Conservation (phyloP, 2,329 filamentous ascomycete genomes). For the Colletotrichum sp. region DNA sequence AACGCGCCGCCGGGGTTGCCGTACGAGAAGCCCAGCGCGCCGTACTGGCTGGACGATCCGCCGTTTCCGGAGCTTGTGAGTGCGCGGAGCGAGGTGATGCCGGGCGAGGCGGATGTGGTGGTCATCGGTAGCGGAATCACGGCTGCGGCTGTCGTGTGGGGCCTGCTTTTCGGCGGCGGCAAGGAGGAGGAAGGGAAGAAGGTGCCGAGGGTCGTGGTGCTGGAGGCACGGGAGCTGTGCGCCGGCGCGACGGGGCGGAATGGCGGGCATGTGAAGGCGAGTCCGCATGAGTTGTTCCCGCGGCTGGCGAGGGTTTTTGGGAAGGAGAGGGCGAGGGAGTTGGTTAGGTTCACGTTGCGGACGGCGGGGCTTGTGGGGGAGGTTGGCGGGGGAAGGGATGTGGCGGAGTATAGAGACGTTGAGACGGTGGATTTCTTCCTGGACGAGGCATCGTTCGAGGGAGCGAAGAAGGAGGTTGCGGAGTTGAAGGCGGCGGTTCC, state of each 20-base stretch:
- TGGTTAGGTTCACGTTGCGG: constrained; percentile 48
- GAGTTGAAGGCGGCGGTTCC: constrained; percentile 42
- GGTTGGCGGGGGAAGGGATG: constrained; percentile 39
- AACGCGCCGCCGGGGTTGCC: constrained; percentile 44
- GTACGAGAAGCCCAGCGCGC: constrained; percentile 41
- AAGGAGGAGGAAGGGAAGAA: too few species aligned
- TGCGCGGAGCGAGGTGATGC: constrained; percentile 36
- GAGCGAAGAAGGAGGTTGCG: constrained; percentile 34
- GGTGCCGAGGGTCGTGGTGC: constrained; percentile 41
- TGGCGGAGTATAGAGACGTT: constrained; percentile 47
- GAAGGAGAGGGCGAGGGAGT: constrained; percentile 38
- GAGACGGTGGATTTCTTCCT: constrained; percentile 53
- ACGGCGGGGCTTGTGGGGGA: constrained; percentile 44
- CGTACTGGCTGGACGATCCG: constrained; percentile 53
- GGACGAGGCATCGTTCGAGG: constrained; percentile 38
- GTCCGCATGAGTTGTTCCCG: constrained; percentile 47
- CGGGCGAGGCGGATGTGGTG: constrained; percentile 48
- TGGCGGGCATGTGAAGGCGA: constrained; percentile 55
- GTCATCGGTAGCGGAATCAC: constrained; percentile 63
- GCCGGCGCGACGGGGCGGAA: constrained; percentile 60
- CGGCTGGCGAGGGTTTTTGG: constrained; percentile 34
- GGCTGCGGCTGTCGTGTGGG: constrained; percentile 43
- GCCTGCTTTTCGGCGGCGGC: constrained; percentile 12
- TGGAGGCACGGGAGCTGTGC: constrained; percentile 56
- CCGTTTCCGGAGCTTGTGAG: constrained; percentile 46